Conservation (phyloP, 1,139 yeast genomes). For the Barnettozyma hawaiiensis region DNA sequence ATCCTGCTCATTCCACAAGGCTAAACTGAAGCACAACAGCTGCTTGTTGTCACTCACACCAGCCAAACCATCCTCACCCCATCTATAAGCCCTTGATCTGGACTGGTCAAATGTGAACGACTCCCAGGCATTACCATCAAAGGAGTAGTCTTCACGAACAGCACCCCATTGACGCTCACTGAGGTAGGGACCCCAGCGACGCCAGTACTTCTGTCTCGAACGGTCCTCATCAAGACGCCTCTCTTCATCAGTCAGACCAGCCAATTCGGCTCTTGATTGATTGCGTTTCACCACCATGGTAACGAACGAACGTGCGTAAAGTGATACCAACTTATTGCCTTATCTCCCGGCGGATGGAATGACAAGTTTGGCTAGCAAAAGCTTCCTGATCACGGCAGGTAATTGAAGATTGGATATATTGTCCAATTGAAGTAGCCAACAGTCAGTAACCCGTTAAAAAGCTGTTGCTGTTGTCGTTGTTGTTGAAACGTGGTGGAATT, state of each 20-base stretch:
- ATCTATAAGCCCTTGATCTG: slow-evolving; percentile 74
- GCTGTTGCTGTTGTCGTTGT: no score
- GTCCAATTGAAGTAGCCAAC: no score
- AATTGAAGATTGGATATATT: no score
- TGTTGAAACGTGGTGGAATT: no score
- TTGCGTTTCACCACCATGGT: slow-evolving; percentile 22
- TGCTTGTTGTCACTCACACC: slow-evolving; percentile 90
- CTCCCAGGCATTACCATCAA: slow-evolving; percentile 89
- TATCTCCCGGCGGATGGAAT: no score
- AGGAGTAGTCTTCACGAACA: slow-evolving; percentile 88
- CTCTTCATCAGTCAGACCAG: slow-evolving; percentile 56
- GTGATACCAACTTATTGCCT: no score
- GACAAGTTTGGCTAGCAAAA: no score
- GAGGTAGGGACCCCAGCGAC: slow-evolving; percentile 89
- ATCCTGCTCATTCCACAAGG: slow-evolving; percentile 91
- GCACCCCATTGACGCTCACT: slow-evolving; percentile 81
- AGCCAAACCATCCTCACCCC: slow-evolving; percentile 97
- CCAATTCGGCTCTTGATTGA: slow-evolving; percentile 26
- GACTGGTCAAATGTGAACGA: slow-evolving; percentile 88
- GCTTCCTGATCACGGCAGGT: no score
- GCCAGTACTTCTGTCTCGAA: slow-evolving; percentile 60
- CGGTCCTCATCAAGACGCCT: slow-evolving; percentile 57
- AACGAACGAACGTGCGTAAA: no score
- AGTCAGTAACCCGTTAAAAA: no score
- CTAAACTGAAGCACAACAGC: slow-evolving; percentile 66